A percentile compares a stretch with the other conserved stretches of the same genome.
Conservation (phyloP, 1,284 basidiomycete species). For the Inonotus obliquus region DNA sequence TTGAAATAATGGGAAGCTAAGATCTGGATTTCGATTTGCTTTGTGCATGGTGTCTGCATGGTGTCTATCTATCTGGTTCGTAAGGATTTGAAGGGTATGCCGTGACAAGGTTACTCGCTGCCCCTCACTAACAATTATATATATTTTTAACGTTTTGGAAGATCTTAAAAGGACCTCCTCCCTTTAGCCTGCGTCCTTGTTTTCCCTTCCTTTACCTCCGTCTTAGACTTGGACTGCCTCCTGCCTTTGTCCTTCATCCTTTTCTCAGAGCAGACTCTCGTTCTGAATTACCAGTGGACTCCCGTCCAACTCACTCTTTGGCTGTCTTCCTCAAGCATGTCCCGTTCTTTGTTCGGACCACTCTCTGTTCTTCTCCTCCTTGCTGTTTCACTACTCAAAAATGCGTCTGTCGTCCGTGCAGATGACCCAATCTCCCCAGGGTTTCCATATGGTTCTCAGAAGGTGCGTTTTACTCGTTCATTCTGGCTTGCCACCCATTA, state of each 20-base stretch:
- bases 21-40: background rate
- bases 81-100: background rate
- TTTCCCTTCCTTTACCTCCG: background rate
- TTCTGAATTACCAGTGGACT: background rate
- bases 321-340: background rate
- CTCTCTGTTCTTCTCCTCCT: background rate
- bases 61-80: background rate
- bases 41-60: background rate
- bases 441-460: constrained; percentile 51
- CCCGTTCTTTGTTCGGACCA: background rate
- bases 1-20: background rate
- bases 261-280: background rate
- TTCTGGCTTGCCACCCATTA: background rate
- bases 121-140: background rate
- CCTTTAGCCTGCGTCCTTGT: background rate
- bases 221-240: background rate
- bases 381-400: background rate
- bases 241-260: background rate
- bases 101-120: background rate
- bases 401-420: background rate
- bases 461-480: constrained; percentile 31
- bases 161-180: background rate
- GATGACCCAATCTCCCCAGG: constrained; percentile 32
- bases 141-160: background rate
- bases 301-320: background rate